Conservation (phyloP, 768 basidiomycete species). For the Postia placenta region DNA sequence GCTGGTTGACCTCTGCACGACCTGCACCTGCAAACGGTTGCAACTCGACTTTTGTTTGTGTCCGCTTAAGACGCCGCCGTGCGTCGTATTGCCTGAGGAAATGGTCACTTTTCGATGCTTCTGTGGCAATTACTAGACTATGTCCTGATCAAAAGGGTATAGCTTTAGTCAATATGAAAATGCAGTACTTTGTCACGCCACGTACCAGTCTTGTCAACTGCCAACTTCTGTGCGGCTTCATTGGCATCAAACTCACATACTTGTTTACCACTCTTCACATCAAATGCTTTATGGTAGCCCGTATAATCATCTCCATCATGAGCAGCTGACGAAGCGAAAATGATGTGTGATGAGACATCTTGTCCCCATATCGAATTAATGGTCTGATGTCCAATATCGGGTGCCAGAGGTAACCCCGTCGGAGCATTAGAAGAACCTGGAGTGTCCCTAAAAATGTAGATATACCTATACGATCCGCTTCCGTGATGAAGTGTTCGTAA, state of each 20-base stretch:
- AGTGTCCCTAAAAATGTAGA: neutral
- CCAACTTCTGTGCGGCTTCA: conserved; percentile 7
- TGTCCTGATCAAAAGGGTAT: neutral
- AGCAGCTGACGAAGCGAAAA: conserved; percentile 10
- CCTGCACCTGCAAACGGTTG: conserved; percentile 2
- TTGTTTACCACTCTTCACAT: neutral
- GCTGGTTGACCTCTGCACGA: conserved; percentile 38
- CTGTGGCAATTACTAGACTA: neutral
- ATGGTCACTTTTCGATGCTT: neutral
- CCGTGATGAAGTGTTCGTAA: neutral
- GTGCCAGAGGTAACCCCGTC: no score
- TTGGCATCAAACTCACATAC: conserved; percentile 9
- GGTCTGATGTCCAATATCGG: no score
- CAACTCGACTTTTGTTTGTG: neutral
- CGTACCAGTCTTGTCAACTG: conserved; percentile 7
- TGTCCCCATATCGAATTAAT: conserved; percentile 13
- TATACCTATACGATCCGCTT: neutral
- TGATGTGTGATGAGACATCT: neutral
- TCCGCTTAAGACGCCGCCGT: neutral
- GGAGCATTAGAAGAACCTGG: no score
- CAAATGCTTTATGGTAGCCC: conserved; percentile 12
- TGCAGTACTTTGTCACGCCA: neutral
- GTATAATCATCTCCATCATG: neutral
- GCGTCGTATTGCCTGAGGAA: neutral
- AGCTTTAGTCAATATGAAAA: no score